These are phyloP conservation scores for Torulaspora indica DNA, from an alignment of 805 yeast genomes.

Conservation along the genomic window DNA sequence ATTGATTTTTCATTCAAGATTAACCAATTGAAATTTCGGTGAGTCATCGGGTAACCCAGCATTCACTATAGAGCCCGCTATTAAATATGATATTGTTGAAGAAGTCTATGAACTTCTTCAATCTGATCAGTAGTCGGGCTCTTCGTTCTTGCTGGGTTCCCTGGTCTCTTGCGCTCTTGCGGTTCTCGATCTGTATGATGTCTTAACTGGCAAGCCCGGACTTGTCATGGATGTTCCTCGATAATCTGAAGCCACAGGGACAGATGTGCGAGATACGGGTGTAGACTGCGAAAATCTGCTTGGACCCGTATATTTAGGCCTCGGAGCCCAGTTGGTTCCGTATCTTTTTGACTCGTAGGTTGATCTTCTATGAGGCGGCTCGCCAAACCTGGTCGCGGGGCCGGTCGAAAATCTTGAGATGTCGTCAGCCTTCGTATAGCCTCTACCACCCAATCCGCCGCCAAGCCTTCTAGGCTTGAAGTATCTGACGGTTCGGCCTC, in stretches of 20 bases:
- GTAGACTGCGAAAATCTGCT: constrained; percentile 13
- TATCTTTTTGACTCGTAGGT: constrained; percentile 3
- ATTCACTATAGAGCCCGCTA: not conserved
- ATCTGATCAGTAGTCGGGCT: constrained; percentile 17
- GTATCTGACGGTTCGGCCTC: constrained; percentile 59
- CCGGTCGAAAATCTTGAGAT: not conserved
- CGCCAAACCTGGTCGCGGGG: constrained; percentile 5
- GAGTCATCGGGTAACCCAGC: constrained; percentile 1
- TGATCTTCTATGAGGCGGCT: constrained; percentile 1
- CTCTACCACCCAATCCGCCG: constrained; percentile 90
- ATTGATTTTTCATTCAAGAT: not conserved
- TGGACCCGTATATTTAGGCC: constrained; percentile 15
- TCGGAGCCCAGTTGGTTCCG: constrained; percentile 1
- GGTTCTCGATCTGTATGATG: constrained; percentile 24
- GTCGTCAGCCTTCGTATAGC: constrained; percentile 37
- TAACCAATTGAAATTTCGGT: not conserved
- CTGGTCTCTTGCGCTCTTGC: constrained; percentile 18
- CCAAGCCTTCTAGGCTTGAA: constrained; percentile 78
- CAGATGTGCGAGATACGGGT: not conserved
- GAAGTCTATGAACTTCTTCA: not conserved
- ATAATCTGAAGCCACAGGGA: not conserved
- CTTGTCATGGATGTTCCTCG: not conserved
- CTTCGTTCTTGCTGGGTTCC: constrained; percentile 9
- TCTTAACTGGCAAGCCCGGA: constrained; percentile 7
- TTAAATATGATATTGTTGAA: not conserved